Percentiles rank a stretch among this genome's conserved stretches.
These are phyloP conservation scores for Lablab purpureus DNA, from an alignment of 306 rosid genomes.

Conservation along the genomic window DNA sequence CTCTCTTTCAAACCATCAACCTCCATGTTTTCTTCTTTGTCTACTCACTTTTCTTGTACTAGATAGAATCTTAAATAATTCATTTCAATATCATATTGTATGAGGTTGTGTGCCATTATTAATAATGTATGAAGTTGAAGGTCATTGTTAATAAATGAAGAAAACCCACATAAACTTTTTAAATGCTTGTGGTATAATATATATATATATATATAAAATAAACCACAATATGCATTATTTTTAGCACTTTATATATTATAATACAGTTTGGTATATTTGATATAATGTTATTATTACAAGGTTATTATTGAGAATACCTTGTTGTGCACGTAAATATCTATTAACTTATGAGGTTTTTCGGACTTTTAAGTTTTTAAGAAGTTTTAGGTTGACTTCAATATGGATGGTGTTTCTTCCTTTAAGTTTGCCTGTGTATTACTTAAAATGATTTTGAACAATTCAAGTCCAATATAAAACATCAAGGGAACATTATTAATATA, in stretches of 20 bases:
- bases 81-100: no score
- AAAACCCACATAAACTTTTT: no score
- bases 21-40: no score
- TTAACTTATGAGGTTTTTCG: neutral
- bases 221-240: neutral
- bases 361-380: neutral
- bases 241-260: neutral
- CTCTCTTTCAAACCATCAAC: no score
- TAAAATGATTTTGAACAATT: neutral
- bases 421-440: neutral
- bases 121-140: no score
- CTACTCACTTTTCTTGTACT: no score
- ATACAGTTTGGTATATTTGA: neutral
- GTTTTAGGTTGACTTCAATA: neutral
- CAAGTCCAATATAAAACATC: neutral
- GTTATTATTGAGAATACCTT: neutral
- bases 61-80: no score
- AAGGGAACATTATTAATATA: neutral
- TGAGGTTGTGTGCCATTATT: no score
- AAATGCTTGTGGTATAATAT: no score
- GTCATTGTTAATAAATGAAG: no score
- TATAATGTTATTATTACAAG: neutral
- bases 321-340: neutral
- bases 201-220: no score
- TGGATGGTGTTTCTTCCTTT: neutral